Base-by-base conservation (phyloP, 805 yeast genomes). In the Pichia rugopelliculosa region DNA sequence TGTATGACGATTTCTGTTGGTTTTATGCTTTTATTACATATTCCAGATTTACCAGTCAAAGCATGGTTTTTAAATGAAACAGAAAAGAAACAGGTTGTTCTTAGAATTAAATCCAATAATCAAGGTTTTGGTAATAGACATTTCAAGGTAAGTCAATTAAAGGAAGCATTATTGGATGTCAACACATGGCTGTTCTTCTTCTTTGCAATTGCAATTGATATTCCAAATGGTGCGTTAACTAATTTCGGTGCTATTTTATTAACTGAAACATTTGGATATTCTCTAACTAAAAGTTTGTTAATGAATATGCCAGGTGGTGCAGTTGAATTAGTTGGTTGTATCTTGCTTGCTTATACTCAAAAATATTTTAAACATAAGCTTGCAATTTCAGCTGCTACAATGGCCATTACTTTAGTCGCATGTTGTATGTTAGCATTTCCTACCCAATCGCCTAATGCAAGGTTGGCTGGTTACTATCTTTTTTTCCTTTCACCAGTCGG, bases 111-210 rank as follows among this genome's bases (percentile, higher is more conserved):
- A 34, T 57, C 59, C 25, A 69, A 66, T 43, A 62, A 60, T 42
- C 68, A 70, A 22, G 75, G 73, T 45, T 57, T 63, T 41, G 63
- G 59, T 44, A 62, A 56, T 37, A 54, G 43, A 20, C 54, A 54
- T 17, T 55, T 65, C 61, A 63, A 63, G 36, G 39, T 43, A 48
- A 40, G 51, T 21, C 70, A 64, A 49, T 49, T 59, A 6, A 51
- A 48, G 37, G 67, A 63, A 42, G 59, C 64, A 15, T 41, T 58
- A 21, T 43, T 51, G n/a, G 66, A 64, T 45, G 40, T 57, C 50
- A 61, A 62, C 23, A 78, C 80, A 4, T 70, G 75, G 70, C 71
- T 71, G 47, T 62, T 72, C 68, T 41, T 59, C 70, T 46, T 56
- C 23, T 48, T 47, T 36, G 61, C 54, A 20, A 44, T 59, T 33